Percentiles rank a stretch among this genome's conserved stretches.
Conservation (phyloP, 495 filamentous ascomycete species). For the Penicillium antarcticum region DNA sequence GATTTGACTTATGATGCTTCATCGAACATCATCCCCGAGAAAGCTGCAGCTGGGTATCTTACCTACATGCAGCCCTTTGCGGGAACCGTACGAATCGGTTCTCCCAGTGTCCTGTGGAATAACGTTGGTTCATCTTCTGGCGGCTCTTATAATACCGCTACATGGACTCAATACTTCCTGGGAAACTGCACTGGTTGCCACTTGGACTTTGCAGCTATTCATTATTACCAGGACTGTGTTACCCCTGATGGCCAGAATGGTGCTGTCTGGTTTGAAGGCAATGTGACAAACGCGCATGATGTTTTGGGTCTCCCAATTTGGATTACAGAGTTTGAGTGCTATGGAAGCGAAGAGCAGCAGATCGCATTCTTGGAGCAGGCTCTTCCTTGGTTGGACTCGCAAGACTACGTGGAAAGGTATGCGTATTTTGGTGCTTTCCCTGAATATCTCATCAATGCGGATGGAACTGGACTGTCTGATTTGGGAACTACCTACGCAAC, state of each 20-base stretch:
- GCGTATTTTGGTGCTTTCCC: slow-evolving; percentile 53
- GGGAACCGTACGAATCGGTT: slow-evolving; percentile 50
- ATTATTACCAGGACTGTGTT: slow-evolving; percentile 52
- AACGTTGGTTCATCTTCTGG: slow-evolving; percentile 12
- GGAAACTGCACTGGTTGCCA: slow-evolving; percentile 50
- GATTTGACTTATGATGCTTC: slow-evolving; percentile 53
- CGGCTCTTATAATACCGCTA: slow-evolving; percentile 40
- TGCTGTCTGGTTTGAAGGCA: slow-evolving; percentile 42
- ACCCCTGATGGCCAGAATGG: slow-evolving; percentile 19
- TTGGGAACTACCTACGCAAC: slow-evolving; percentile 6
- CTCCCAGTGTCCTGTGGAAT: slow-evolving; percentile 67
- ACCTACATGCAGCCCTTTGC: slow-evolving; percentile 60
- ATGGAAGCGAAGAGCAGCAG: slow-evolving; percentile 41
- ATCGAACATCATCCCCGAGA: slow-evolving; percentile 48
- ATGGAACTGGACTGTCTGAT: slow-evolving; percentile 4
- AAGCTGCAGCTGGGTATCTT: slow-evolving; percentile 52
- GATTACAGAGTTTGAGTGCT: slow-evolving; percentile 65
- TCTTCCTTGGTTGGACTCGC: slow-evolving; percentile 57
- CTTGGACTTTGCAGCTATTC: slow-evolving; percentile 56
- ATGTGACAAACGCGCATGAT: slow-evolving; percentile 34
- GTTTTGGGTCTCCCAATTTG: slow-evolving; percentile 54
- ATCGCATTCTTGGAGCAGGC: slow-evolving; percentile 46
- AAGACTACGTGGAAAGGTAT: slow-evolving; percentile 61
- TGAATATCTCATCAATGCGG: slow-evolving; percentile 9
- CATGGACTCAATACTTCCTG: slow-evolving; percentile 55